Evolutionary conservation across 2,329 filamentous ascomycete genomes (phyloP), one percentile per base, ranked within the genome.

Genomic region (Aspergillus sp.): DNA sequence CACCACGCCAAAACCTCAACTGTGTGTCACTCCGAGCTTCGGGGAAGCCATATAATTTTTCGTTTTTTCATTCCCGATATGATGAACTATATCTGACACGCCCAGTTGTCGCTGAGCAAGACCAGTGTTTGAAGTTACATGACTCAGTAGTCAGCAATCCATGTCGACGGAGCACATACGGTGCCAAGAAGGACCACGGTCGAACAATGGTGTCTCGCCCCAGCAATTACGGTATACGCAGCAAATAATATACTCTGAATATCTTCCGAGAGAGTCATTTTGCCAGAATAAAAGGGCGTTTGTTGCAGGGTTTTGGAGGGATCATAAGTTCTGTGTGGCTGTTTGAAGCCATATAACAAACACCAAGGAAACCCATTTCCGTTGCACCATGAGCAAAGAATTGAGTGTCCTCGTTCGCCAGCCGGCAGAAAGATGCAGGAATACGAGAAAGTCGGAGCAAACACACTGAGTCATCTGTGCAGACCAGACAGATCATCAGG

Each of bases 321-420:
- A 33, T 6, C 17, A 37, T 21, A 12, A 40, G 27, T 41, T 43
- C 27, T 39, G 12, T 25, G 44, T 48, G 46, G 41, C 35, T 21
- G 37, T 21, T 21, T 44, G 49, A 41, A 25, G 23, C 37, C 37
- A 14, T 33, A 47, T n/a, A 47, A 19, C 45, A 31, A 47, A 19
- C 45, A 31, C 12, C n/a, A 23, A 33, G 50, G 55, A 52, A 45
- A 41, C 47, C 27, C 27, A 49, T 53, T 58, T 47, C 50, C 56
- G 44, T 37, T 41, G 17, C 33, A 35, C 6, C 37, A 17, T 17
- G 25, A 35, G 52, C 46, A 46, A 39, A 43, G 37, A 17, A 55
- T 41, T 51, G 23, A 15, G 48, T 37, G 43, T n/a, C 31, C 45
- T 15, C 35, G 31, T 21, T 46, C 46, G 40, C 19, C n/a, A 15